Evolutionary conservation across 495 filamentous ascomycete genomes (phyloP), one percentile per base, ranked within the genome.

Genomic region (Amorphotheca resinae): DNA sequence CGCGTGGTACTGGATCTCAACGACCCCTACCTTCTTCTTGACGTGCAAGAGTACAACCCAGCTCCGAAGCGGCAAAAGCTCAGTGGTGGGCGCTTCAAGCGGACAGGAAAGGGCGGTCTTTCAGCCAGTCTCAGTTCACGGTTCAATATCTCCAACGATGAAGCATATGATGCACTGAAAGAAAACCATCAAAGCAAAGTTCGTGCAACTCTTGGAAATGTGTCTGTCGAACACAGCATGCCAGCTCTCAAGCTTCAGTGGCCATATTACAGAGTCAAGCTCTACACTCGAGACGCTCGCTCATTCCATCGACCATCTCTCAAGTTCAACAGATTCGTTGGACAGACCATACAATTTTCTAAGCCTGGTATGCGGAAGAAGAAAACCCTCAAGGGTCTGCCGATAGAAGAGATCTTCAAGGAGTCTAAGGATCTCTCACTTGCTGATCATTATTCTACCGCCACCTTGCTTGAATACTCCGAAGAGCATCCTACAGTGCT

Each of bases 161-260:
- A 86, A 34, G 88, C 87, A 1, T 99, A 99, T 57, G 85, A 95
- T 51, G 77, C 83, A 40, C 72, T 99, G 33, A 96, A 99, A 62
- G 86, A 93, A 57, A 99, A 95, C 58, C 84, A 87, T 50, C 85
- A 93, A 63, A 89, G 81, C 68, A 95, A 93, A 62, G 80, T 99
- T 49, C 79, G 91, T 31, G 89, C 86, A 35, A 93, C 82, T 0
- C 69, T 99, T 40, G 85, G 86, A 5, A 84, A 83, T 50, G 66
- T 93, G 23, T 72, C 77, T 15, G 74, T 99, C 21, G 91, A 96
- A 62, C 91, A 99, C 61, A 82, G 79, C 59, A 67, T 95, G 68
- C 86, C 91, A 12, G 91, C 91, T 14, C 66, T 89, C 46, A 82
- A 87, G 49, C 64, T 99, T 22, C 82, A 91, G 48, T 95, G 85